These are phyloP conservation scores for Gamsiella multidivaricata DNA, from an alignment of 192 early-diverging fungal species.

Conservation along the genomic window DNA sequence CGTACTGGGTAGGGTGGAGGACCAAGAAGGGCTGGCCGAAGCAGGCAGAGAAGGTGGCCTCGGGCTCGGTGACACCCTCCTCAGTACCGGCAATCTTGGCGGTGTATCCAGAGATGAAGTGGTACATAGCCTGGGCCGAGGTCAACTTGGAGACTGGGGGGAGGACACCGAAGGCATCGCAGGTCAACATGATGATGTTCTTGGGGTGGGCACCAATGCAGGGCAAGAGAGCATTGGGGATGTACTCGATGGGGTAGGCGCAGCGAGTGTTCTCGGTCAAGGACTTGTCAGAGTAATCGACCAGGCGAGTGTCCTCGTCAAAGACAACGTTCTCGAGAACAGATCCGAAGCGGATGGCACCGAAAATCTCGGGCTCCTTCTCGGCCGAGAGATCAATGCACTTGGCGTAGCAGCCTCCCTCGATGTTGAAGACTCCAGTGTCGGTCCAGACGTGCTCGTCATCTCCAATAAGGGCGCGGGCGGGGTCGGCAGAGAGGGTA, in stretches of 20 bases:
- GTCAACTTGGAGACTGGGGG: constrained; percentile 93
- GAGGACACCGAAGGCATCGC: constrained; percentile 95
- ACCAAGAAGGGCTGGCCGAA: constrained; percentile 96
- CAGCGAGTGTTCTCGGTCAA: constrained; percentile 97
- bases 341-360: constrained; percentile 92
- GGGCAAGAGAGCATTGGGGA: constrained; percentile 93
- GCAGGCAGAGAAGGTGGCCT: constrained; percentile 92
- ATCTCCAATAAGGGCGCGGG: constrained; percentile 95
- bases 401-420: constrained; percentile 99
- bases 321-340: constrained; percentile 95
- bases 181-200: constrained; percentile 96
- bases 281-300: constrained; percentile 84
- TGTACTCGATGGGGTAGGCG: constrained; percentile 94
- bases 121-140: constrained; percentile 92
- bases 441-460: constrained; percentile 99
- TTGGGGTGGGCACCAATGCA: constrained; percentile 89
- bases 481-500: constrained; percentile 96
- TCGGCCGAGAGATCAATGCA: constrained; percentile 92
- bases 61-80: constrained; percentile 90
- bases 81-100: constrained; percentile 98
- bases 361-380: constrained; percentile 99
- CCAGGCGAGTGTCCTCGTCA: constrained; percentile 75
- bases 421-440: constrained; percentile 97
- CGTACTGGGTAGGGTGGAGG: constrained; percentile 95
- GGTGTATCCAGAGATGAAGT: constrained; percentile 98